Base-by-base conservation (phyloP, 371 early-diverging fungal species). In the Apophysomyces ossiformis region DNA sequence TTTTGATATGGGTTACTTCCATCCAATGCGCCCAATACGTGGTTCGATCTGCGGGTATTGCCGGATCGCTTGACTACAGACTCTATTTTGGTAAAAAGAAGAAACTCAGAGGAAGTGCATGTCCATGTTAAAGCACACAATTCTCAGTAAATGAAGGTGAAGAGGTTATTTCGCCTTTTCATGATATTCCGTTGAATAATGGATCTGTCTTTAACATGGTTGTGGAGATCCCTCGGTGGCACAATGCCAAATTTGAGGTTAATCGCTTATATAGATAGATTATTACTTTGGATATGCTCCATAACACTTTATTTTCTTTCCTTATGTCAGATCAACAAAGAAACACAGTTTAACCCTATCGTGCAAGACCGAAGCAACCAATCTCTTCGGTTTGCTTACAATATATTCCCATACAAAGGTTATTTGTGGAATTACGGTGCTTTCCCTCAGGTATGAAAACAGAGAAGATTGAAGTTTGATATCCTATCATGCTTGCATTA, bases 361-460 rank as follows among this genome's bases (percentile, higher is more conserved):
- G 91, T 87, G 80, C 96, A 96, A 78, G 97, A 96, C 74, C 77
- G 85, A 57, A 95, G 96, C 85, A 95, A 96, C 74, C 93, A 90
- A 69, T 89, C 90, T 74, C 85, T 93, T 54, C 85, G 97, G 57
- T 96, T 85, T 79, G 94, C 95, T 57, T 79, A 87, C 69, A 96
- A 96, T 85, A 81, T 91, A 69, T 96, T 93, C 87, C 97, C 96
- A 9, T 90, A 89, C 86, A 92, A 92, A 74, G 97, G 97, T 60
- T 96, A 95, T 83, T 87, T 91, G 68, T 95, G 95, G 94, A 96
- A 96, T 89, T 96, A 96, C 66, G 96, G 96, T 56, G 95, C 95
- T 16, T 77, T 95, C 68, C 95, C 94, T 26, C 86, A 78, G 60
- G 66, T 66, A 60, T 47, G 44, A 21, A 37, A 44, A 45, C n/a